Evolutionary conservation across 306 rosid species (phyloP), one percentile per base, ranked within the genome.

Genomic region (Fragaria iinumae): DNA sequence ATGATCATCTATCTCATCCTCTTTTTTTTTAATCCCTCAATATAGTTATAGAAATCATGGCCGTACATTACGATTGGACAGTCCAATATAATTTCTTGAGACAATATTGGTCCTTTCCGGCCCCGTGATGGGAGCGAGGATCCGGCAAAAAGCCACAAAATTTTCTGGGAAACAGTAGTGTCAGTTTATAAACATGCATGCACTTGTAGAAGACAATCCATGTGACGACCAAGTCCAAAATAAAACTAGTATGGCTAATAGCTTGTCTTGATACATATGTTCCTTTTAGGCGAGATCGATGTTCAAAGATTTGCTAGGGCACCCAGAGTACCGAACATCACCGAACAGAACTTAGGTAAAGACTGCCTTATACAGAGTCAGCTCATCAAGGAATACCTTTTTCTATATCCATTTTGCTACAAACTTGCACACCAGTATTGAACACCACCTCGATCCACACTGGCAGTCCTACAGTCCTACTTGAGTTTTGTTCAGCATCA

Each of bases 141-240:
- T 38, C 41, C 41, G 41, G 8, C 41, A 38, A 6, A 6, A 38
- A 32, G 36, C 6, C 41, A 38, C 41, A 41, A 41, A 41, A 8
- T 41, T 5, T 52, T 52, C 57, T 52, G 23, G 23, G 18, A 52
- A 18, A 52, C 3, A 18, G 4, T 52, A 52, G 57, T 52, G 23
- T 8, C 8, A 17, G 14, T 20, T 17, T 18, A 20, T 52, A 52
- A 4, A n/a, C 27, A 53, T 23, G 38, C 59, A 72, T 53, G 21
- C 76, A 36, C 4, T 60, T 60, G 66, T 72, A 60, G 16, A 72
- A n/a, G 67, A 72, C 66, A 36, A 16, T 6, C 64, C 75, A 52
- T 34, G 63, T 47, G 57, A 8, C 59, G 39, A 41, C 17, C 69
- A 14, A 18, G 69, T 41, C 29, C 20, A 71, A 50, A 50, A 50